phyloP scores from a whole-genome alignment of 495 filamentous ascomycete genomes.

The Podospora tetraspora region DNA sequence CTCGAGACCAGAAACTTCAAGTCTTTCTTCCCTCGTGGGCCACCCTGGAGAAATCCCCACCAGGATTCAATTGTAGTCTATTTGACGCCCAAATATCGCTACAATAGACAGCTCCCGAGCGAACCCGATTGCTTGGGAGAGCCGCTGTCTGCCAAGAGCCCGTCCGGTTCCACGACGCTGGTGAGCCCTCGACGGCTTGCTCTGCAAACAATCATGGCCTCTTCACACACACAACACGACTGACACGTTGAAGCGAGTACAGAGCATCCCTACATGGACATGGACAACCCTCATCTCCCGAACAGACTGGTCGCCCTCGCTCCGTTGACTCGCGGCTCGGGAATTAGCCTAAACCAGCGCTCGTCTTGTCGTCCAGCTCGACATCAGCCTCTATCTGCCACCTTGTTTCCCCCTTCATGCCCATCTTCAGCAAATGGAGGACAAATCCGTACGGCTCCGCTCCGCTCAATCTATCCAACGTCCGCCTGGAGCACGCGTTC shows the following conservation, averaged over 20 bases:
- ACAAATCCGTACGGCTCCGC: constrained; percentile 15
- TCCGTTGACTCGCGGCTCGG: constrained; percentile 3
- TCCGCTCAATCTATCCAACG: constrained; percentile 20
- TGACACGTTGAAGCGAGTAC: not conserved
- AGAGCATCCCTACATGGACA: too few species aligned
- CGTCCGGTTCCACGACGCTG: not conserved
- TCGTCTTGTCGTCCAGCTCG: not conserved
- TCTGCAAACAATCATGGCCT: not conserved
- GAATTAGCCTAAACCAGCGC: constrained; percentile 15
- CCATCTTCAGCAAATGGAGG: constrained; percentile 14
- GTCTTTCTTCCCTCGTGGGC: not conserved
- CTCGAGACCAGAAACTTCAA: not conserved
- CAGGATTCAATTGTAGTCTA: not conserved
- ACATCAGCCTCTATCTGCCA: constrained; percentile 17
- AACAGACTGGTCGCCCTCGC: not conserved
- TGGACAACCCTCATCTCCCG: not conserved
- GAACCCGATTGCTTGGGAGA: not conserved
- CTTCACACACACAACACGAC: not conserved
- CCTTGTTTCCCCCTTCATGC: constrained; percentile 23
- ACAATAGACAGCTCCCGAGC: not conserved
- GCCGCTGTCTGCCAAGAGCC: not conserved
- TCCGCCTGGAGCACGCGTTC: constrained; percentile 14
- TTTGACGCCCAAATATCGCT: not conserved
- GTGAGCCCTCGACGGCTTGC: not conserved
- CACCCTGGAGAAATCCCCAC: not conserved